These are phyloP conservation scores for Calonectria ilicicola DNA, from an alignment of 2,329 filamentous ascomycete genomes.

Conservation along the genomic window DNA sequence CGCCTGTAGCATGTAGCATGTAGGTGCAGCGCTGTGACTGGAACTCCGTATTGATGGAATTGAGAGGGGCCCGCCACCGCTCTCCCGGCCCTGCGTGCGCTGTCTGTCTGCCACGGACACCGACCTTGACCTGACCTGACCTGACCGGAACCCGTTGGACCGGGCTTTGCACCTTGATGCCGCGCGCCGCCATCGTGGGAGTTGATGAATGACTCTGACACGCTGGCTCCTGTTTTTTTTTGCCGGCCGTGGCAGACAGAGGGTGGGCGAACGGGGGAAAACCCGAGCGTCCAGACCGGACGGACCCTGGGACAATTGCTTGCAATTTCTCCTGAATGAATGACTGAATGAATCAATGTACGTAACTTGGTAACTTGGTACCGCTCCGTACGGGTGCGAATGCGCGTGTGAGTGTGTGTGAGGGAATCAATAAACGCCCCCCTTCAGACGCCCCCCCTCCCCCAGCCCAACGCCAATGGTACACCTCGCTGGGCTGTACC, in stretches of 20 bases:
- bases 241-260: not conserved
- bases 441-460: constrained; percentile 16
- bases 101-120: not conserved
- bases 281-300: not conserved
- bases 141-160: constrained; percentile 26
- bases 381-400: constrained; percentile 19
- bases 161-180: constrained; percentile 14
- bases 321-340: constrained; percentile 1
- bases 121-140: constrained; percentile 1
- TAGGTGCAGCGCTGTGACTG: not conserved
- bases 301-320: not conserved
- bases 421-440: constrained; percentile 24
- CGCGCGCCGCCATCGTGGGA: constrained; percentile 15
- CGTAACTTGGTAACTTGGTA: not conserved
- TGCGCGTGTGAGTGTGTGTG: constrained; percentile 25
- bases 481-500: constrained; percentile 23
- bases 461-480: constrained; percentile 32
- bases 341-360: constrained; percentile 8
- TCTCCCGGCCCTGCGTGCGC: not conserved
- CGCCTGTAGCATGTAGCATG: not conserved
- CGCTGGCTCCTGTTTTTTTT: not conserved
- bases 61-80: not conserved
- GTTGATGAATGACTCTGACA: not conserved
- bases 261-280: not conserved
- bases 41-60: not conserved